Evolutionary conservation across 495 filamentous ascomycete species (phyloP).

Genomic region (Penicillium cinerascens): DNA sequence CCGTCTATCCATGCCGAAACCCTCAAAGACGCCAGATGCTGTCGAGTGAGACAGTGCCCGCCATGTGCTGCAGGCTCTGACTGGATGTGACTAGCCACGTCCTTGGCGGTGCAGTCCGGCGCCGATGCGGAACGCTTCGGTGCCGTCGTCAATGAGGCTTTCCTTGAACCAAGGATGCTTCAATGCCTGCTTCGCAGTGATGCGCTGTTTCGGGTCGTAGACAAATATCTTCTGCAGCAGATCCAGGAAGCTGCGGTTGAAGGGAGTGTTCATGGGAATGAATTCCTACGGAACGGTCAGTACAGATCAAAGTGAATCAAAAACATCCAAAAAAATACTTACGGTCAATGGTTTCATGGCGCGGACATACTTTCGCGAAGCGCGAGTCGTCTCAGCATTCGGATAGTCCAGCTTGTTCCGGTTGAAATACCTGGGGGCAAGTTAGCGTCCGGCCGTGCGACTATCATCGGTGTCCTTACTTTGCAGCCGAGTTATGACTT

Average conservation of each 20-base stretch:
- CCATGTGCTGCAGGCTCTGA: slow-evolving; percentile 5
- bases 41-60: slow-evolving; percentile 7
- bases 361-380: slow-evolving; percentile 87
- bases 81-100: slow-evolving; percentile 17
- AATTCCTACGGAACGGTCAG: slow-evolving; percentile 62
- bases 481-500: slow-evolving; percentile 70
- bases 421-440: slow-evolving; percentile 70
- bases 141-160: slow-evolving; percentile 80
- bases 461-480: slow-evolving; percentile 53
- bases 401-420: slow-evolving; percentile 84
- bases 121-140: slow-evolving; percentile 77
- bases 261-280: slow-evolving; percentile 72
- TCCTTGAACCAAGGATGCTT: slow-evolving; percentile 96
- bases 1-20: slow-evolving; percentile 34
- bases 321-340: slow-evolving; percentile 31
- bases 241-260: slow-evolving; percentile 83
- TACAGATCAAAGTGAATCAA: background rate
- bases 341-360: slow-evolving; percentile 90
- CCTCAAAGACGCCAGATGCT: slow-evolving; percentile 25
- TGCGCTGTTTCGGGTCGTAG: slow-evolving; percentile 85
- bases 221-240: slow-evolving; percentile 88
- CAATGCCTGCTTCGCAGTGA: slow-evolving; percentile 87
- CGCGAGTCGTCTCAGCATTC: slow-evolving; percentile 77
- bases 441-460: background rate
- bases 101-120: slow-evolving; percentile 32